Percentiles rank a stretch among this genome's conserved stretches.
phyloP scores from a whole-genome alignment of 2,329 filamentous ascomycete genomes.

The Immersiporthe knoxdaviesiana region DNA sequence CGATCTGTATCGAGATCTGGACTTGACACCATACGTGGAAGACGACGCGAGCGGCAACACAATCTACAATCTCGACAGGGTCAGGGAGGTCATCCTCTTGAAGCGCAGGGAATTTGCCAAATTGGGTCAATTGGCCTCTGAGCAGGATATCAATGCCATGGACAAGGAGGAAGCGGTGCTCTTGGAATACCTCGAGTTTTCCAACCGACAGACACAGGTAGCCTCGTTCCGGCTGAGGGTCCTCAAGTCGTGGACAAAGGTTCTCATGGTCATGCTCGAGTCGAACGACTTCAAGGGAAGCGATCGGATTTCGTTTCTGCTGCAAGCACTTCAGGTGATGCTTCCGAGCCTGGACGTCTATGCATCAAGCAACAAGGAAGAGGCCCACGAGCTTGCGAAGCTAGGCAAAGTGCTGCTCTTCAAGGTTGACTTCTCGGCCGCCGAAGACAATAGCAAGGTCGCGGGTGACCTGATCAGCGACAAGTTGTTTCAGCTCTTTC shows the following conservation, averaged over 20 bases:
- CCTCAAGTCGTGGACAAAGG: slow-evolving; percentile 80
- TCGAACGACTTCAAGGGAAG: slow-evolving; percentile 77
- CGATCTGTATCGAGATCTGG: slow-evolving; percentile 65
- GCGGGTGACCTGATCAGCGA: slow-evolving; percentile 80
- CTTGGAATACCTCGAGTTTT: slow-evolving; percentile 62
- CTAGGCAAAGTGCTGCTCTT: slow-evolving; percentile 75
- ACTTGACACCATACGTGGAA: slow-evolving; percentile 67
- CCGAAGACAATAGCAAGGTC: slow-evolving; percentile 49
- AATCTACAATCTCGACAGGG: slow-evolving; percentile 71
- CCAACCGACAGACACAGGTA: slow-evolving; percentile 66
- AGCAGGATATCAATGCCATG: slow-evolving; percentile 53
- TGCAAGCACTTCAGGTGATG: slow-evolving; percentile 85
- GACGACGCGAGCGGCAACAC: slow-evolving; percentile 59
- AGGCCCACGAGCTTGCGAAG: slow-evolving; percentile 76
- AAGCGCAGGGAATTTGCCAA: slow-evolving; percentile 65
- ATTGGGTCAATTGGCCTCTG: slow-evolving; percentile 51
- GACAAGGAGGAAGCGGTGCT: slow-evolving; percentile 64
- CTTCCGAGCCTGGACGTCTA: slow-evolving; percentile 84
- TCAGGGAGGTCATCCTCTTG: slow-evolving; percentile 74
- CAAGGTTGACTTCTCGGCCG: slow-evolving; percentile 63
- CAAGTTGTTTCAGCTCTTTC: slow-evolving; percentile 89
- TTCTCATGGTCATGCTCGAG: slow-evolving; percentile 82
- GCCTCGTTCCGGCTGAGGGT: slow-evolving; percentile 64
- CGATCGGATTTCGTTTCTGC: slow-evolving; percentile 74
- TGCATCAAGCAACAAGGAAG: slow-evolving; percentile 67